These are phyloP conservation scores for Candida dubliniensis DNA, from an alignment of 1,139 yeast species.

Conservation along the genomic window DNA sequence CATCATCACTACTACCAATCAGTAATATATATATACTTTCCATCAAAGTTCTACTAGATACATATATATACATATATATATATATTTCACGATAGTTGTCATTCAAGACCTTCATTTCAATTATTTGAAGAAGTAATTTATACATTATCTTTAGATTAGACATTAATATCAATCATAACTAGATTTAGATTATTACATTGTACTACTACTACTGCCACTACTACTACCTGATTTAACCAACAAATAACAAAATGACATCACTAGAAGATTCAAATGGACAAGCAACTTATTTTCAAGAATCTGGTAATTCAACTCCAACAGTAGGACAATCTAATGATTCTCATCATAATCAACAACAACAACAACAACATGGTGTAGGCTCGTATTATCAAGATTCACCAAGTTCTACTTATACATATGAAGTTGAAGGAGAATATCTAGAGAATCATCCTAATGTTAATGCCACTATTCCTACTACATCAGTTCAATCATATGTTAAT, in stretches of 20 bases:
- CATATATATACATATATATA: too few relatives aligned
- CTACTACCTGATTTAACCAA: neutral
- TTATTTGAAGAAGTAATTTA: neutral
- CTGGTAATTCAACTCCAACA: conserved; percentile 7
- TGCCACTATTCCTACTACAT: too few relatives aligned
- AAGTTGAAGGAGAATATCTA: conserved; percentile 2
- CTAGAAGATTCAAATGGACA: conserved; percentile 1
- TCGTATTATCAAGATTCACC: conserved; percentile 32
- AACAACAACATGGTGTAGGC: neutral
- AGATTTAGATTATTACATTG: too few relatives aligned
- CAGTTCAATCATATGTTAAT: conserved; percentile 11
- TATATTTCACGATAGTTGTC: too few relatives aligned
- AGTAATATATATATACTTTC: too few relatives aligned
- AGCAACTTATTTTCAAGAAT: conserved; percentile 20
- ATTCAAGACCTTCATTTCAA: too few relatives aligned
- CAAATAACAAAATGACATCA: neutral
- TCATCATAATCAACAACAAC: neutral
- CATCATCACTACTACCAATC: too few relatives aligned
- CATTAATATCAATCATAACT: too few relatives aligned
- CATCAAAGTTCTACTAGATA: too few relatives aligned
- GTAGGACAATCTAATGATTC: too few relatives aligned
- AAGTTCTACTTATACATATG: conserved; percentile 11
- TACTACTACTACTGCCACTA: neutral
- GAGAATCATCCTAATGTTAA: conserved; percentile 6
- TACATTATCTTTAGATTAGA: too few relatives aligned